phyloP scores from a whole-genome alignment of 805 yeast genomes.

The Pichia heedii region DNA sequence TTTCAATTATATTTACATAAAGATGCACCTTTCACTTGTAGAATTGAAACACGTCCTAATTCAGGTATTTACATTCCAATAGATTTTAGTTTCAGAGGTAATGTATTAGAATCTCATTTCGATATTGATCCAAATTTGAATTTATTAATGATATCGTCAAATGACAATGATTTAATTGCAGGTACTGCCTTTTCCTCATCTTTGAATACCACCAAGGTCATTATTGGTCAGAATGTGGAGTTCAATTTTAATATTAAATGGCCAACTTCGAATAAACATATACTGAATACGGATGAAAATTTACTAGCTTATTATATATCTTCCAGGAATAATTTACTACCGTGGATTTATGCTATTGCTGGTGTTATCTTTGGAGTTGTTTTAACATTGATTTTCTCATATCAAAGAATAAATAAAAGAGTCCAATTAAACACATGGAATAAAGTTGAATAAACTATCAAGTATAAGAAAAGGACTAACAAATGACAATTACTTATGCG shows the following conservation, averaged over 20 bases:
- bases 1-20: slow-evolving; percentile 72
- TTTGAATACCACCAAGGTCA: slow-evolving; percentile 49
- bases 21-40: slow-evolving; percentile 67
- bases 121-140: slow-evolving; percentile 56
- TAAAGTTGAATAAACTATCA: slow-evolving; percentile 18
- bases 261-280: slow-evolving; percentile 21
- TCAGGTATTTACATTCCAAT: slow-evolving; percentile 46
- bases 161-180: slow-evolving; percentile 34
- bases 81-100: slow-evolving; percentile 56
- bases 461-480: too few species aligned
- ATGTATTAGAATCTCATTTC: slow-evolving; percentile 55
- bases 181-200: slow-evolving; percentile 54
- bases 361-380: slow-evolving; percentile 19
- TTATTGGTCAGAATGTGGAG: slow-evolving; percentile 57
- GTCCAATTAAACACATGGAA: slow-evolving; percentile 16
- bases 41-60: slow-evolving; percentile 42
- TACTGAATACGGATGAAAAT: background rate
- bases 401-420: slow-evolving; percentile 18
- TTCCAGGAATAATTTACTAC: background rate
- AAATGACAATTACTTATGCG: too few species aligned
- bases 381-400: slow-evolving; percentile 17
- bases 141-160: slow-evolving; percentile 33
- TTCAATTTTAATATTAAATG: slow-evolving; percentile 52
- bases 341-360: slow-evolving; percentile 3
- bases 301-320: slow-evolving; percentile 4